Evolutionary conservation across 345 rosid species (phyloP), one percentile per base, ranked within the genome.

Genomic region (Lepidium didymum): DNA sequence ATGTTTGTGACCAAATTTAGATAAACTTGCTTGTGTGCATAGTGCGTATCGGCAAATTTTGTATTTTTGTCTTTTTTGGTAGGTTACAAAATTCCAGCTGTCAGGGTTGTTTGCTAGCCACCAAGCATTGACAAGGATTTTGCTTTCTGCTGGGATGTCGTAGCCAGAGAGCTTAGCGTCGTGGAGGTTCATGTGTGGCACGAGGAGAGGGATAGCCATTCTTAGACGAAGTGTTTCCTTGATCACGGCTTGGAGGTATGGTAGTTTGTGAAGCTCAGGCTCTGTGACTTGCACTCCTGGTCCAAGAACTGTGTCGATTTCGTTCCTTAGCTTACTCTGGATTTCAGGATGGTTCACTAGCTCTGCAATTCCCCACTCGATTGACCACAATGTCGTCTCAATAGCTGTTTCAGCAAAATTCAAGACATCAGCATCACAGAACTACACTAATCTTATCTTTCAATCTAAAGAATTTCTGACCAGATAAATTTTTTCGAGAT

Each of bases 121-220:
- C 99, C 99, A 94, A 0, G 99, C 99, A 12, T 94, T 94, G 11
- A 94, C 96, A 15, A 94, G 56, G 78, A 94, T 87, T 37, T 94
- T 94, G 91, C 97, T 91, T 77, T 94, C 99, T 0, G 99, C 99
- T 0, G 99, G 99, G 62, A 94, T 81, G 41, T 94, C 99, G 4
- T 75, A 91, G 35, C 90, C 89, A 0, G 82, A 78, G 21, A 94
- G 97, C 83, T 85, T 94, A 21, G 99, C 99, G 0, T 94, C 96
- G 25, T 91, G 67, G 62, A 94, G 95, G 82, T 94, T 94, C 99
- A 94, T 91, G 87, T 94, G 99, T 0, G 97, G 99, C 12, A 94
- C 99, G 10, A 94, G 96, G 1, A 94, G 89, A 12, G 99, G 99
- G 65, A 94, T 94, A 1, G 99, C 97, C 96, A 91, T 94, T 31